Percentiles rank a stretch among this genome's conserved stretches.
Evolutionary conservation across 2,329 filamentous ascomycete species (phyloP).

Genomic region (Calcarisporium arbuscula): DNA sequence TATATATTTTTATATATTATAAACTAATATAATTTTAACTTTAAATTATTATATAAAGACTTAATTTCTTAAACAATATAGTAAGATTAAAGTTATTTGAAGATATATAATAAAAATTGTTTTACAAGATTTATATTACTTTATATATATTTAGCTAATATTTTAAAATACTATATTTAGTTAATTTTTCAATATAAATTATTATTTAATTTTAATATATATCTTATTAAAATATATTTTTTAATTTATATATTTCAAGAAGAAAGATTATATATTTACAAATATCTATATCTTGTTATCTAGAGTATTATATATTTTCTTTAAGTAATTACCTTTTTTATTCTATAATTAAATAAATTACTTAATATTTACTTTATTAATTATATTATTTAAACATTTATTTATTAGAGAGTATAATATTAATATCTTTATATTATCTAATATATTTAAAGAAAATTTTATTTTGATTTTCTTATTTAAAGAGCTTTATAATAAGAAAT

Average conservation of each 20-base stretch:
- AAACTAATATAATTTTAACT: too few relatives aligned
- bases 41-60: too few relatives aligned
- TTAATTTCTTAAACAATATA: too few relatives aligned
- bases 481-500: background rate
- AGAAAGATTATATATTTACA: background rate
- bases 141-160: too few relatives aligned
- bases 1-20: too few relatives aligned
- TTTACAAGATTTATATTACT: too few relatives aligned
- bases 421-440: background rate
- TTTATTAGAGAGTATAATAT: background rate
- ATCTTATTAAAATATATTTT: background rate
- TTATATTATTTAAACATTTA: background rate
- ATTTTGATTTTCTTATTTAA: background rate
- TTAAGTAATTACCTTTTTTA: background rate
- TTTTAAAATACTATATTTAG: conserved; percentile 2
- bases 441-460: background rate
- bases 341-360: background rate
- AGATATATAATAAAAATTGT: too few relatives aligned
- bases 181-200: too few relatives aligned
- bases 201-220: conserved; percentile 1
- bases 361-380: background rate
- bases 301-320: background rate
- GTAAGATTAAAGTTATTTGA: too few relatives aligned
- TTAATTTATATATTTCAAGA: background rate
- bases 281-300: background rate